A percentile compares a stretch with the other conserved stretches of the same genome.
Conservation (phyloP, 1,284 basidiomycete genomes). For the Pyrrhoderma noxium region DNA sequence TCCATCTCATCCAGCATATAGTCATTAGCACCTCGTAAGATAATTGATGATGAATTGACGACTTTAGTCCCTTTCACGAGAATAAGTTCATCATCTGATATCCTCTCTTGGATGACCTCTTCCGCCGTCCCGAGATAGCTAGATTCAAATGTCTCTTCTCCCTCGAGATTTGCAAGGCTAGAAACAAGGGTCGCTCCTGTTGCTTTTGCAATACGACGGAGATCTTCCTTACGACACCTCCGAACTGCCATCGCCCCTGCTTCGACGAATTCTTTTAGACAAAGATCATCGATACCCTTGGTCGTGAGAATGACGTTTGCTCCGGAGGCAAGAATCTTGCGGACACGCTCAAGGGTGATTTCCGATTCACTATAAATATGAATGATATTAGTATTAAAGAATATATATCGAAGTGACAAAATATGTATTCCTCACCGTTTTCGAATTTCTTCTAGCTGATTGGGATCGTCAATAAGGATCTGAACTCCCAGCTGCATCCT, state of each 20-base stretch:
- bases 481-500: conserved; percentile 98
- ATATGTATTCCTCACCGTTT: conserved; percentile 53
- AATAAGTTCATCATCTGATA: conserved; percentile 98
- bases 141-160: conserved; percentile 96
- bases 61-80: conserved; percentile 97
- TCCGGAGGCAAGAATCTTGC: conserved; percentile 93
- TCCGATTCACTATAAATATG: conserved; percentile 71
- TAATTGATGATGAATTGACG: conserved; percentile 88
- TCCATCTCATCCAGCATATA: conserved; percentile 99
- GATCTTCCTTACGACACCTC: conserved; percentile 95
- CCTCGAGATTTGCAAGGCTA: conserved; percentile 93
- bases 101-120: conserved; percentile 94
- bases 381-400: not conserved
- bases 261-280: conserved; percentile 98
- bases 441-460: conserved; percentile 95
- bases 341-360: conserved; percentile 92
- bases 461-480: conserved; percentile 95
- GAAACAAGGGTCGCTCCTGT: conserved; percentile 93
- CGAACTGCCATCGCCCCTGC: conserved; percentile 99
- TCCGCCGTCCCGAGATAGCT: conserved; percentile 88
- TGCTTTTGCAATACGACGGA: conserved; percentile 94
- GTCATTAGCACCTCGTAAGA: conserved; percentile 96
- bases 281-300: conserved; percentile 98
- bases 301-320: conserved; percentile 98
- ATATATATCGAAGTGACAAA: not conserved